These are phyloP conservation scores for Brasenia schreberi DNA, from an alignment of 164 flowering plant genomes.

Conservation along the genomic window DNA sequence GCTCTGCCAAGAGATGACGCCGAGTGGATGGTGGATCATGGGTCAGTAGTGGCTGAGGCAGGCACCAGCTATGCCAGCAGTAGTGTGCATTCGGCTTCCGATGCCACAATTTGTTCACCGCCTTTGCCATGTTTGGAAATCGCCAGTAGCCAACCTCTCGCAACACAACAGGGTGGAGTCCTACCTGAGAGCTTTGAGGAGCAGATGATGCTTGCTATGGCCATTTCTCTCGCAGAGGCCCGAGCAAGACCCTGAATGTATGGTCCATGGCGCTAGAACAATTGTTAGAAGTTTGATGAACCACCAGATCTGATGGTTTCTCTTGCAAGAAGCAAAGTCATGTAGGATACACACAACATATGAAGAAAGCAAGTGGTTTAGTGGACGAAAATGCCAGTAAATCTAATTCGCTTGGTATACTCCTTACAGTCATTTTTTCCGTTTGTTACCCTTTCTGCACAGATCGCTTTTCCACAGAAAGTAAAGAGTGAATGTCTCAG, in stretches of 20 bases:
- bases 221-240: conserved; percentile 87
- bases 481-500: background rate
- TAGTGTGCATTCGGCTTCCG: conserved; percentile 15
- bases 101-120: conserved; percentile 10
- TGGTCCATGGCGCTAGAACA: conserved; percentile 8
- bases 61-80: conserved; percentile 52
- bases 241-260: conserved; percentile 33
- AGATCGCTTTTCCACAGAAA: background rate
- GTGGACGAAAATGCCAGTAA: background rate
- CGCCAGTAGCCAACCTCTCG: background rate
- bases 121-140: background rate
- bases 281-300: background rate
- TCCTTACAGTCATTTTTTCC: too few relatives aligned
- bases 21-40: conserved; percentile 32
- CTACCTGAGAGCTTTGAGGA: conserved; percentile 88
- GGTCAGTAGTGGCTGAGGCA: conserved; percentile 49
- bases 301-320: background rate
- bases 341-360: background rate
- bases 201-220: conserved; percentile 97
- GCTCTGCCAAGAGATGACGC: conserved; percentile 23
- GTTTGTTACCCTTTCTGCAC: background rate
- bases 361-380: background rate
- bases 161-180: conserved; percentile 5
- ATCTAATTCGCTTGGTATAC: background rate
- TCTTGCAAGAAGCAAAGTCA: background rate